Evolutionary conservation across 805 yeast genomes (phyloP), one percentile per base, ranked within the genome.

Genomic region (Nakazawaea holstii): DNA sequence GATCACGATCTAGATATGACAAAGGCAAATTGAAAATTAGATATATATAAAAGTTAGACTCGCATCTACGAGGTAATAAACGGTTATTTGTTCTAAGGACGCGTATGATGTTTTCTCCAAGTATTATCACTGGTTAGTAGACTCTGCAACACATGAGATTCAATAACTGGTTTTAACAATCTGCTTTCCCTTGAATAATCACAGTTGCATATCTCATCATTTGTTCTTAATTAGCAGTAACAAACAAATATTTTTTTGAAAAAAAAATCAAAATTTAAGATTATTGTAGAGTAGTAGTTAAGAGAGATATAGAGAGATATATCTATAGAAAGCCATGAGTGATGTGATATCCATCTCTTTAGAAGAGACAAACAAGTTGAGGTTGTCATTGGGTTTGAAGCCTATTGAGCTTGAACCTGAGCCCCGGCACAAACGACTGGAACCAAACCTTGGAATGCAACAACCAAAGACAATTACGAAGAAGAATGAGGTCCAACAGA

Each of bases 341-440:
- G 35, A 35, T 10, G 46, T 39, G 27, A 52, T 52, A 17, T 63
- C 60, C 36, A 52, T 70, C 33, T 62, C 76, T 0, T 43, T 82
- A 1, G 80, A 74, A 49, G 85, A 81, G 50, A 82, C 87, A 0
- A 81, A 82, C 55, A 66, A 62, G 53, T 64, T 79, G 7, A 62
- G 88, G 24, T 51, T 64, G 6, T 69, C 74, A 10, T 55, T 79
- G 9, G 87, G 87, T 0, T 64, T 82, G 46, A 71, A 73, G 33
- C 81, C 83, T 1, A 71, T 79, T 14, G 73, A 70, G 9, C 50
- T 49, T 8, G 47, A 48, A 5, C 26, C 46, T 27, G 43, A 36
- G 7, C 6, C 33, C n/a, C 11, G 6, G 33, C 33, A 30, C 33
- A 30, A 30, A 11, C n/a, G 33, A 30, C 11, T 10, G 33, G 33